Evolutionary conservation across 495 filamentous ascomycete genomes (phyloP).

Genomic region (Annulohypoxylon moriforme): DNA sequence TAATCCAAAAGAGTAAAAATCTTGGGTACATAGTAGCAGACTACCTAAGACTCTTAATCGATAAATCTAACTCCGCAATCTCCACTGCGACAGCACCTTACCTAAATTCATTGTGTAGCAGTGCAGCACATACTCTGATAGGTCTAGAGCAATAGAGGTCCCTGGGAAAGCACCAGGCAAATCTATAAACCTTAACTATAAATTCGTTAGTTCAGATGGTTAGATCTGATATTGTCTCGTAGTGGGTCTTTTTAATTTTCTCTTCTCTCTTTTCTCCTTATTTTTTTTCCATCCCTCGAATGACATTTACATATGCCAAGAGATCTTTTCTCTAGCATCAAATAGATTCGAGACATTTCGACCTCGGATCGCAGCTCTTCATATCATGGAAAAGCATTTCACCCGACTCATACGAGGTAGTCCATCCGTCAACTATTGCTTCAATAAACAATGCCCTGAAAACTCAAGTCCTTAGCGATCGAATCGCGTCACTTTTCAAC

Average conservation of each 20-base stretch:
- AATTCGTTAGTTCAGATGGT: not conserved
- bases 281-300: not conserved
- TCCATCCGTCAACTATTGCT: not conserved
- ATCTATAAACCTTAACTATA: not conserved
- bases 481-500: not conserved
- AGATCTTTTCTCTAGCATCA: not conserved
- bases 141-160: too few species aligned
- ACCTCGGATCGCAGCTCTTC: slow-evolving; percentile 4
- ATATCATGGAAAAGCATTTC: slow-evolving; percentile 5
- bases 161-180: not conserved
- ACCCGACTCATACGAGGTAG: not conserved
- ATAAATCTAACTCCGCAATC: slow-evolving; percentile 16
- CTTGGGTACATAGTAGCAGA: not conserved
- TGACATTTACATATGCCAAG: not conserved
- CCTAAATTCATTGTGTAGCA: too few species aligned
- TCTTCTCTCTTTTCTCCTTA: too few species aligned
- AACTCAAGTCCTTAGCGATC: not conserved
- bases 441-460: not conserved
- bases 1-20: slow-evolving; percentile 10
- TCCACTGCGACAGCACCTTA: too few species aligned
- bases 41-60: not conserved
- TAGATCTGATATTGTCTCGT: too few species aligned
- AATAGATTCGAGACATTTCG: slow-evolving; percentile 12
- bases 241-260: not conserved
- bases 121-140: too few species aligned